Percentiles rank a stretch among this genome's conserved stretches.
phyloP scores from a whole-genome alignment of 2,329 filamentous ascomycete genomes.

The Juglanconis sp. region DNA sequence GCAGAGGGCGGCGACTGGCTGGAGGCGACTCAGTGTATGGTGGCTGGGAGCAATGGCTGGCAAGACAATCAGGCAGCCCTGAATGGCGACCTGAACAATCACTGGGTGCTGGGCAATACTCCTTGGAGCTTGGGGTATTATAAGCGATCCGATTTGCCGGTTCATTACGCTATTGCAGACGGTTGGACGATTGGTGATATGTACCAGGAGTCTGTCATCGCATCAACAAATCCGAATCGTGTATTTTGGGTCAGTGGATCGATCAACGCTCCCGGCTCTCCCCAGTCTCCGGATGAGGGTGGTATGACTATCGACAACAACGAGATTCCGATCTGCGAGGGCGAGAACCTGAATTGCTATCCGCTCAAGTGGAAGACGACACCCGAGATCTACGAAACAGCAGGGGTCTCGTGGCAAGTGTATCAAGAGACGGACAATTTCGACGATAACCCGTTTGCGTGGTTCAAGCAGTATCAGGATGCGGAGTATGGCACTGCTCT shows the following conservation, averaged over 20 bases:
- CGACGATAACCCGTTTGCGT: constrained; percentile 45
- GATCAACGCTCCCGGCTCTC: constrained; percentile 47
- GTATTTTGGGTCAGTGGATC: constrained; percentile 49
- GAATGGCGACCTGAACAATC: constrained; percentile 49
- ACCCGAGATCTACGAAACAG: constrained; percentile 38
- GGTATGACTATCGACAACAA: constrained; percentile 47
- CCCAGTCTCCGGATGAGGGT: constrained; percentile 38
- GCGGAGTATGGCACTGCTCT: constrained; percentile 34
- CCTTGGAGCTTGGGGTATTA: constrained; percentile 51
- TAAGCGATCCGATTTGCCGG: constrained; percentile 49
- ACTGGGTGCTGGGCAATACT: constrained; percentile 52
- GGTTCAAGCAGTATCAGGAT: constrained; percentile 44
- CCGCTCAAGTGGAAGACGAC: constrained; percentile 45
- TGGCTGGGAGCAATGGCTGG: constrained; percentile 50
- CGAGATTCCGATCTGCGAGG: constrained; percentile 43
- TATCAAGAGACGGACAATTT: constrained; percentile 44
- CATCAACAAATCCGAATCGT: constrained; percentile 51
- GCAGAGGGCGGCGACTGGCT: constrained; percentile 48
- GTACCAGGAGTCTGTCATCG: constrained; percentile 53
- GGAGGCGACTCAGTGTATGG: constrained; percentile 53
- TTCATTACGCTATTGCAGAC: constrained; percentile 53
- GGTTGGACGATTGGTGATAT: constrained; percentile 54
- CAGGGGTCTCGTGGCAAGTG: constrained; percentile 41
- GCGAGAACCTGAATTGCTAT: constrained; percentile 38
- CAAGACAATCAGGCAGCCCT: constrained; percentile 48